These are phyloP conservation scores for Clavispora phyllophila DNA, from an alignment of 805 yeast genomes.

Conservation along the genomic window DNA sequence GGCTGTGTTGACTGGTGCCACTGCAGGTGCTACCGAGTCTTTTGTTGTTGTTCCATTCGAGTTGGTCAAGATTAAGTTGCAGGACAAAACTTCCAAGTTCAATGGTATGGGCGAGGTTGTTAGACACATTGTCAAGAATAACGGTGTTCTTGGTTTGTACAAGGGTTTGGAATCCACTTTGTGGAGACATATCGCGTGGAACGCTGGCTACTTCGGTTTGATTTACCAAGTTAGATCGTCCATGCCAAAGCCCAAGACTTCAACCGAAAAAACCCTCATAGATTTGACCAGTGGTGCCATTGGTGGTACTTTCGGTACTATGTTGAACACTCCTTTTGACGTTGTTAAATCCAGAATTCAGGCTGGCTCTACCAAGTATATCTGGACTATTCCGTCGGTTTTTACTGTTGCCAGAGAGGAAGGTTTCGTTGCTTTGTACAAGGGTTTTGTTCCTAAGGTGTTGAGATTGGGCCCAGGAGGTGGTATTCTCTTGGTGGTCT, in stretches of 20 bases:
- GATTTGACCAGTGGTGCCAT: constrained; percentile 89
- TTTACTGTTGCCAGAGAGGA: constrained; percentile 77
- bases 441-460: constrained; percentile 96
- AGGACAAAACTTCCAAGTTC: constrained; percentile 79
- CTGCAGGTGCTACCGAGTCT: constrained; percentile 96
- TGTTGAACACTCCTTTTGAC: constrained; percentile 93
- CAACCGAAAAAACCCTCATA: constrained; percentile 72
- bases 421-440: constrained; percentile 86
- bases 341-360: constrained; percentile 97
- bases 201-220: constrained; percentile 95
- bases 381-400: constrained; percentile 86
- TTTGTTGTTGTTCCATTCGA: constrained; percentile 98
- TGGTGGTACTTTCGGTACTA: constrained; percentile 97
- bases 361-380: constrained; percentile 82
- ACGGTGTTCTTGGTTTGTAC: constrained; percentile 82
- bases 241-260: constrained; percentile 70
- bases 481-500: constrained; percentile 95
- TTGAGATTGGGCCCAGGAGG: constrained; percentile 99
- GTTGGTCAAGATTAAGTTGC: constrained; percentile 89
- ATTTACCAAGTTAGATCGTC: constrained; percentile 79
- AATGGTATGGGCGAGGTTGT: constrained; percentile 83
- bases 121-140: constrained; percentile 59
- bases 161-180: constrained; percentile 95
- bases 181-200: constrained; percentile 97
- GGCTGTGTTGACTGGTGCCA: constrained; percentile 91